Conservation (phyloP, 2,329 filamentous ascomycete genomes). For the Zarea fungicola region DNA sequence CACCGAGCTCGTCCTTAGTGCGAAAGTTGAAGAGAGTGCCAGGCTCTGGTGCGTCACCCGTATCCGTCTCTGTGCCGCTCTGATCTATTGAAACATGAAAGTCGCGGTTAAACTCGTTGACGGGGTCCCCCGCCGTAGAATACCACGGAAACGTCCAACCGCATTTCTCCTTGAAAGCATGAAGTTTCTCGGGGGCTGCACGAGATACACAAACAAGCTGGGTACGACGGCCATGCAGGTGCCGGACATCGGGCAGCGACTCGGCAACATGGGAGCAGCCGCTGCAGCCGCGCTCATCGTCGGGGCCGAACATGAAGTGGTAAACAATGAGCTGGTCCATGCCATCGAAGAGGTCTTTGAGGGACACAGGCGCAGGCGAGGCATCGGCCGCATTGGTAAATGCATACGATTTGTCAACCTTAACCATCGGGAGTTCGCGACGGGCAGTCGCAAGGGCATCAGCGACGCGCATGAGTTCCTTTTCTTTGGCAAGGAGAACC, state of each 20-base stretch:
- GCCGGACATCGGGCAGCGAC: constrained; percentile 31
- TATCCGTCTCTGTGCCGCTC: constrained; percentile 15
- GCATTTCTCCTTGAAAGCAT: constrained; percentile 30
- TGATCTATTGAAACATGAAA: constrained; percentile 31
- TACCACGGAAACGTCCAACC: constrained; percentile 39
- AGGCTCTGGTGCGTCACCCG: too few relatives aligned
- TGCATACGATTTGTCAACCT: constrained; percentile 29
- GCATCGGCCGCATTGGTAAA: constrained; percentile 28
- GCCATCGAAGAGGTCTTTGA: constrained; percentile 29
- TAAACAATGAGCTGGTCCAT: constrained; percentile 36
- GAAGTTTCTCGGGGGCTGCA: constrained; percentile 31
- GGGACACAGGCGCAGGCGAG: constrained; percentile 17
- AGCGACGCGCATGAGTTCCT: constrained; percentile 25
- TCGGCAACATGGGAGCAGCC: constrained; percentile 36
- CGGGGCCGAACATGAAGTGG: constrained; percentile 41
- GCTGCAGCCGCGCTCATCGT: constrained; percentile 29
- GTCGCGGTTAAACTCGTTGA: constrained; percentile 35
- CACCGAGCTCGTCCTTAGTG: constrained; percentile 21
- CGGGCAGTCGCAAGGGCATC: constrained; percentile 26
- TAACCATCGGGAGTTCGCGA: constrained; percentile 35
- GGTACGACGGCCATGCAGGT: constrained; percentile 33
- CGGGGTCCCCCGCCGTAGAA: constrained; percentile 22
- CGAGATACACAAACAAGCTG: constrained; percentile 35
- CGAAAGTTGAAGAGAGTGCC: constrained; percentile 23
- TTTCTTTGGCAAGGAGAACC: constrained; percentile 30